Base-by-base conservation (phyloP, 2,329 filamentous ascomycete genomes). In the Myotisia sp. region DNA sequence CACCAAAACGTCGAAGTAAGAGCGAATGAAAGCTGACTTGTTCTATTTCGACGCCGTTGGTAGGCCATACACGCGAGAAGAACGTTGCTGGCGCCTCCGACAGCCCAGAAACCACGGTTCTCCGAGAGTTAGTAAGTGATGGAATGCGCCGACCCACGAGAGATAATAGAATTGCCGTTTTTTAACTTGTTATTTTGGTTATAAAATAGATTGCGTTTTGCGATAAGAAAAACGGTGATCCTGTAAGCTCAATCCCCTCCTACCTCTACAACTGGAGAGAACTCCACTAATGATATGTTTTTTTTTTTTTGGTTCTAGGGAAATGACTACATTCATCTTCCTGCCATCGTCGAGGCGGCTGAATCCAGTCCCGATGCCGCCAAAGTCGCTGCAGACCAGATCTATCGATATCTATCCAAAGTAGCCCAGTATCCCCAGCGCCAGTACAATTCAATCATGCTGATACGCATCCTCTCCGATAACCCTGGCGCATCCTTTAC, bases 391-490 rank as follows among this genome's bases (percentile, higher is more conserved):
- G 84, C 85, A 32, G 65, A 72, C 44, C 67, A 79, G 44, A 83
- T 95, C 51, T 79, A 83, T 53, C 86, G 83, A 55, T 87, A 78
- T 54, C 65, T 98, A 39, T 69, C 74, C 47, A 78, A 76, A 44
- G 79, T 86, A 29, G 75, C 82, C 58, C 66, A 59, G 44, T 59
- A 65, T 28, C 74, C 82, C 6, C 75, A 80, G 47, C 75, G 77
- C 46, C 87, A 95, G 58, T 95, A 94, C 68, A 94, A 95, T 61
- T 79, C 84, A 42, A 76, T 95, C 50, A 95, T 95, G 90, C 71
- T 98, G 37, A 68, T 92, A 46, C 79, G 87, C 41, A 98, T 98
- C 50, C 65, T 98, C 44, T 70, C 76, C 46, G 86, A 95, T 56
- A 94, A 98, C 54, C 90, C 90, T 0, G 87, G 87, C 19, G 69